phyloP scores from a whole-genome alignment of 352 stramenopile genomes.

The Phytophthora pisi region DNA sequence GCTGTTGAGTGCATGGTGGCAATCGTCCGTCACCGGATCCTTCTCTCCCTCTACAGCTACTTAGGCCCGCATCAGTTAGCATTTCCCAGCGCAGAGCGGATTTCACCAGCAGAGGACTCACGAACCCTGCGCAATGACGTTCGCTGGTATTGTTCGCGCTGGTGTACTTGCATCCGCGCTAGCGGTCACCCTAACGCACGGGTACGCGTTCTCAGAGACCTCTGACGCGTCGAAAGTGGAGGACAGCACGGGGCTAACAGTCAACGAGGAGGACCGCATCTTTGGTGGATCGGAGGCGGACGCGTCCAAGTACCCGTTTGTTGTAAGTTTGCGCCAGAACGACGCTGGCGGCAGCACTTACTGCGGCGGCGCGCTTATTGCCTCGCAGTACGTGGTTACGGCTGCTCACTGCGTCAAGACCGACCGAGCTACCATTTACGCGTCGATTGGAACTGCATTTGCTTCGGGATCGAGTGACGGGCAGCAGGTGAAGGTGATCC shows the following conservation, averaged over 20 bases:
- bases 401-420: slow-evolving; percentile 75
- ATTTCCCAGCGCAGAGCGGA: slow-evolving; percentile 28
- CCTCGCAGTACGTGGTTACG: slow-evolving; percentile 69
- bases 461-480: slow-evolving; percentile 45
- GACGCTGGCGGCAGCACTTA: slow-evolving; percentile 45
- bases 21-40: slow-evolving; percentile 20
- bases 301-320: slow-evolving; percentile 55
- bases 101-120: slow-evolving; percentile 13
- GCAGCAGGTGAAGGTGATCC: slow-evolving; percentile 53
- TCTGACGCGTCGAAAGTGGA: slow-evolving; percentile 18
- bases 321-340: slow-evolving; percentile 59
- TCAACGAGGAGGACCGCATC: slow-evolving; percentile 58
- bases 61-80: slow-evolving; percentile 11
- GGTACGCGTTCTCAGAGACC: slow-evolving; percentile 42
- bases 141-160: slow-evolving; percentile 22
- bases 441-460: slow-evolving; percentile 58
- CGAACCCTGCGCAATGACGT: slow-evolving; percentile 20
- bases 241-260: slow-evolving; percentile 32
- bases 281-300: slow-evolving; percentile 65
- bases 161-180: slow-evolving; percentile 27
- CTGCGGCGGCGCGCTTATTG: slow-evolving; percentile 72
- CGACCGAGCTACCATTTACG: slow-evolving; percentile 45
- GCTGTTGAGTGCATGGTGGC: slow-evolving; percentile 26
- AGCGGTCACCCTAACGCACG: slow-evolving; percentile 19
- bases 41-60: slow-evolving; percentile 28